phyloP scores from a whole-genome alignment of 1,139 yeast species.

The Nematodospora anomalae region DNA sequence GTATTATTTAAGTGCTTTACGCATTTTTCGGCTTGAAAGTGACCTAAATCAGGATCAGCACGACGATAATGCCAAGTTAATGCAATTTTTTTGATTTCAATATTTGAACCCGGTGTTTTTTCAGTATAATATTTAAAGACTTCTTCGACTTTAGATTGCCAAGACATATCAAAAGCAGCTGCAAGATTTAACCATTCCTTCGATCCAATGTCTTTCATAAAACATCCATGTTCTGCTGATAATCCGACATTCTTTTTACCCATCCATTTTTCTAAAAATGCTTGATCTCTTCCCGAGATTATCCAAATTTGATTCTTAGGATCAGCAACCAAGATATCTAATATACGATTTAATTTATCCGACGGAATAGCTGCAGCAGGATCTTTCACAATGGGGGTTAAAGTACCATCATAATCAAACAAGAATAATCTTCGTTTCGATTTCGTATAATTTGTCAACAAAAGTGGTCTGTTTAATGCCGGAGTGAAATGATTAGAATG shows the following conservation, averaged over 20 bases:
- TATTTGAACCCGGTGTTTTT: conserved; percentile 84
- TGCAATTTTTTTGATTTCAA: conserved; percentile 90
- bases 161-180: conserved; percentile 82
- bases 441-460: conserved; percentile 57
- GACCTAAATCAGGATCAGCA: conserved; percentile 90
- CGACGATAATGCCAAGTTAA: conserved; percentile 97
- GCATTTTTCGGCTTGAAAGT: conserved; percentile 77
- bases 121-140: conserved; percentile 76
- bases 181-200: conserved; percentile 81
- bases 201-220: conserved; percentile 68
- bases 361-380: conserved; percentile 99
- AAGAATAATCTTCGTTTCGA: conserved; percentile 75
- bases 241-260: conserved; percentile 75
- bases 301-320: conserved; percentile 91
- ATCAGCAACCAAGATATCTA: conserved; percentile 65
- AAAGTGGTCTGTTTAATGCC: conserved; percentile 70
- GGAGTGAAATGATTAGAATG: conserved; percentile 70
- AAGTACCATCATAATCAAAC: conserved; percentile 96
- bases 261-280: conserved; percentile 84
- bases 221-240: conserved; percentile 97
- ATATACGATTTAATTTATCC: conserved; percentile 59
- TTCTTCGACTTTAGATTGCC: conserved; percentile 82
- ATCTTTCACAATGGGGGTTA: conserved; percentile 92
- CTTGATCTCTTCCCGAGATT: conserved; percentile 93
- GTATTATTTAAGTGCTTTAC: conserved; percentile 61